These are phyloP conservation scores for Tolypocladium sp. DNA, from an alignment of 2,329 filamentous ascomycete species.

Conservation along the genomic window DNA sequence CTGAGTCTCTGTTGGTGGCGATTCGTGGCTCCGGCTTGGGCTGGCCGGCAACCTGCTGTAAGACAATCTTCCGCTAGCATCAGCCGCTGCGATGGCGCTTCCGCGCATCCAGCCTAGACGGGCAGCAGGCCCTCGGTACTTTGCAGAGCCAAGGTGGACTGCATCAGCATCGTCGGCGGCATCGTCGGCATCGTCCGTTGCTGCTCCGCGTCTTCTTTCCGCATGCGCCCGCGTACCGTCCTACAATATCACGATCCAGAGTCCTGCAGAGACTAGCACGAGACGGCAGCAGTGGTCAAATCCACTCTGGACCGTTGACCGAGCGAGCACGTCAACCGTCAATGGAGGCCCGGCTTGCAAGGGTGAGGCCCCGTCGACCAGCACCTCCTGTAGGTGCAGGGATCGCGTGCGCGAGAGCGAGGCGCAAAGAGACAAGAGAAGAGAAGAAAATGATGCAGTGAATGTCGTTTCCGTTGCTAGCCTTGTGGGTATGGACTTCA, in stretches of 20 bases:
- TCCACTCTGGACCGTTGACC: neutral
- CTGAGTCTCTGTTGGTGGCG: neutral
- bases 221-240: neutral
- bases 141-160: neutral
- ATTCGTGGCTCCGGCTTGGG: neutral
- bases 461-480: neutral
- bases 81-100: neutral
- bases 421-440: neutral
- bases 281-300: neutral
- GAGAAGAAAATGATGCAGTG: neutral
- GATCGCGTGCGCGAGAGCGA: neutral
- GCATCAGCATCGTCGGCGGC: neutral
- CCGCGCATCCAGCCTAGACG: neutral
- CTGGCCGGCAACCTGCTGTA: neutral
- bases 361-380: neutral
- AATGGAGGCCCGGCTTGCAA: neutral
- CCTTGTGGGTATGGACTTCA: neutral
- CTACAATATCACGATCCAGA: neutral
- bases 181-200: neutral
- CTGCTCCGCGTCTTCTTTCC: neutral
- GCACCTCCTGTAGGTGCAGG: neutral
- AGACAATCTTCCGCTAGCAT: neutral
- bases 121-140: neutral
- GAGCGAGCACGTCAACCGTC: neutral
- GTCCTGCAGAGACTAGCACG: neutral